phyloP scores from a whole-genome alignment of 495 filamentous ascomycete species.

The Thermothielavioides terrestris region DNA sequence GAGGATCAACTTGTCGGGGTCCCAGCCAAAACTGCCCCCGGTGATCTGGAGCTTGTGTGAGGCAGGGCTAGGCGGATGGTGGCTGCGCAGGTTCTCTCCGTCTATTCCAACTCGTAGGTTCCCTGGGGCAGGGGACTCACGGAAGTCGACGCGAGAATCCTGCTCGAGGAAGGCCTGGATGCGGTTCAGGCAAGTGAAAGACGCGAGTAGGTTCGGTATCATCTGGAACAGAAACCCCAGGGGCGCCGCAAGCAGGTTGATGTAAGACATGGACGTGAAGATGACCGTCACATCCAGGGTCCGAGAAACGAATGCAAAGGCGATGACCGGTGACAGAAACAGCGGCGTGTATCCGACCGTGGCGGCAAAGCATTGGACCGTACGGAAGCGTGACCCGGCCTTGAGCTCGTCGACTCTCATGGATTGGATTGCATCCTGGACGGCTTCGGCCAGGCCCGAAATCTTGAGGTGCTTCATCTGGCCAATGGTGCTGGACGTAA shows the following conservation, averaged over 20 bases:
- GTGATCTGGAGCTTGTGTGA: conserved; percentile 4
- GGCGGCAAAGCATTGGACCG: conserved; percentile 9
- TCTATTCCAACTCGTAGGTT: neutral
- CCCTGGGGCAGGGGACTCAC: neutral
- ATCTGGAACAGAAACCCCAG: conserved; percentile 49
- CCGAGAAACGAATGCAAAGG: conserved; percentile 34
- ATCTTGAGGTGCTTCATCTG: conserved; percentile 43
- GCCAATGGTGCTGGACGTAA: conserved; percentile 33
- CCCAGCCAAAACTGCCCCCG: conserved; percentile 34
- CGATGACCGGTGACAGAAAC: conserved; percentile 34
- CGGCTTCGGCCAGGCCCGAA: conserved; percentile 29
- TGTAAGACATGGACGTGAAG: conserved; percentile 56
- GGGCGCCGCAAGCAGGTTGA: conserved; percentile 50
- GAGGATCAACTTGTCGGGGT: conserved; percentile 27
- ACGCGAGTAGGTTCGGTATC: conserved; percentile 43
- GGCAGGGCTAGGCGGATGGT: neutral
- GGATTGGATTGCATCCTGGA: conserved; percentile 31
- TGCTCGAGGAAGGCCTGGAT: conserved; percentile 37
- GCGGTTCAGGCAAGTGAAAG: conserved; percentile 49
- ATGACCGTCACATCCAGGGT: conserved; percentile 43
- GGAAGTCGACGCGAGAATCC: conserved; percentile 16
- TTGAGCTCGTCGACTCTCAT: conserved; percentile 36
- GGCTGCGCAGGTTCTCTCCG: neutral
- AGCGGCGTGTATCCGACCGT: conserved; percentile 42
- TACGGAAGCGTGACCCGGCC: conserved; percentile 27